Evolutionary conservation across 345 rosid genomes (phyloP), one percentile per base, ranked within the genome.

Genomic region (Turnera subulata): DNA sequence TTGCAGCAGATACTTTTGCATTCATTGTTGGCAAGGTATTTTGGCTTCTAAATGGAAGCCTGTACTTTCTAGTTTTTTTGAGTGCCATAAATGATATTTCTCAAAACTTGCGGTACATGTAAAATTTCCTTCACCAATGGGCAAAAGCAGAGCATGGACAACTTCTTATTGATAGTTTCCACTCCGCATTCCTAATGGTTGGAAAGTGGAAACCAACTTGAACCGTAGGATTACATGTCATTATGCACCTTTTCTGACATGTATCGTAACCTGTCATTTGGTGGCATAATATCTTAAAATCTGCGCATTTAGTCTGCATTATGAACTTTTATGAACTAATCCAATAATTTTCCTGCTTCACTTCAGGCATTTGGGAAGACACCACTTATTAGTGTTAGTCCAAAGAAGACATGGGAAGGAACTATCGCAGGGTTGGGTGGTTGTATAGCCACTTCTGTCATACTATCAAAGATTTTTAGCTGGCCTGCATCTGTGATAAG

Each of bases 341-440:
- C n/a, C n/a, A n/a, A 56, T 54, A 11, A 35, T 68, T 52, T 60
- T 57, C 40, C 26, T 43, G 32, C 25, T 56, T 22, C 29, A 20
- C 25, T 72, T 75, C 86, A 91, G 98, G 81, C 84, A 65, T 82
- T 86, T 77, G 96, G 98, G 32, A 80, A 76, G 77, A 88, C 95
- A 5, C 87, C 80, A 13, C 89, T 91, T 58, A 86, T 85, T 46
- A 82, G 66, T 68, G 75, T 88, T 58, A 88, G 98, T 69, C 98
- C 96, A 2, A 88, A 88, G 73, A 88, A 88, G 80, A 88, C 98
- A 50, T 88, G 98, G 98, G 98, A 88, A 74, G 98, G 98, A 62
- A 78, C 95, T 58, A 58, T 83, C 50, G 68, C 71, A 16, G 98
- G 96, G 43, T 70, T 91, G 69, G 88, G 78, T 56, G 98, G 98